Evolutionary conservation across 306 rosid genomes (phyloP), one percentile per base, ranked within the genome.

Genomic region (Vigna radiata): DNA sequence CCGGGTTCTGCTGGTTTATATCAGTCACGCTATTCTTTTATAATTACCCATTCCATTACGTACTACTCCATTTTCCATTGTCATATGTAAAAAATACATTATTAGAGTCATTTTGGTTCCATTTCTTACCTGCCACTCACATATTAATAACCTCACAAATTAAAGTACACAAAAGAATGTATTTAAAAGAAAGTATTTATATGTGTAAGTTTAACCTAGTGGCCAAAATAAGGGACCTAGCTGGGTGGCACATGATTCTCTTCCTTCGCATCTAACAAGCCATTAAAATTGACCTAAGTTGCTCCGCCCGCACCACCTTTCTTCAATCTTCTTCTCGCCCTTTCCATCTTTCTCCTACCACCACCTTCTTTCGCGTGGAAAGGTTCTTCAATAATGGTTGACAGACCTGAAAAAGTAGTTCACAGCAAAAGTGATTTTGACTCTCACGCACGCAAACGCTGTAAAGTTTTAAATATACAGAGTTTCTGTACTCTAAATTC

Each of bases 311-410:
- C 49, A 29, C 7, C 69, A 64, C 65, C 82, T 81, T 75, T 76
- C 70, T 79, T 91, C n/a, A 81, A 59, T 81, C 84, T 72, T 79
- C 86, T 83, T 70, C 83, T 82, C 33, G 67, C 71, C 76, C 87
- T 86, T 79, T 91, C 89, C 81, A 65, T 70, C 83, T 79, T 90
- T 78, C 88, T 83, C 80, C 84, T 77, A 29, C 64, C 70, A 29
- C 64, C 70, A 56, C 37, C 75, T 70, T 85, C 91, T 75, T 82
- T 86, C 44, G 18, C 70, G 33, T 43, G 10, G 61, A 85, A 82
- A 72, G 85, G 87, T 27, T 91, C 88, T 82, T 85, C 89, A 19
- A 73, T 74, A 70, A 87, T 86, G 85, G 90, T 85, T 77, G 87
- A 79, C 68, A 88, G 79, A 17, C 89, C 91, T 91, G 88, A 71